phyloP scores from a whole-genome alignment of 768 basidiomycete genomes.

The Neoboletus magnificus region DNA sequence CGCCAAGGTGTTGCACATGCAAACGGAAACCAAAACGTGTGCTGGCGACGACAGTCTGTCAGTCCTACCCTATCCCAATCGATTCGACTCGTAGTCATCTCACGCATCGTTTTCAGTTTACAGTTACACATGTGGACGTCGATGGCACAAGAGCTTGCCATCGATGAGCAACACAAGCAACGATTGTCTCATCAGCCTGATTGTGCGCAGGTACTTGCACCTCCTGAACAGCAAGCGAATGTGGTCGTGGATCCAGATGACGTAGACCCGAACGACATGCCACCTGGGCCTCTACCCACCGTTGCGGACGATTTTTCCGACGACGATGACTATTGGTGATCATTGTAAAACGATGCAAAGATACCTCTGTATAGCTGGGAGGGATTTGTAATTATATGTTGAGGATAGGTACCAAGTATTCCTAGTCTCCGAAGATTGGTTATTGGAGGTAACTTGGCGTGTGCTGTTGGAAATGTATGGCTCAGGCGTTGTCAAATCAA shows the following conservation, averaged over 20 bases:
- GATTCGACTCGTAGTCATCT: not conserved
- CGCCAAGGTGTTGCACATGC: constrained; percentile 34
- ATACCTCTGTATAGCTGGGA: not conserved
- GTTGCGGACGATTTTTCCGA: constrained; percentile 24
- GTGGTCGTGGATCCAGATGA: constrained; percentile 13
- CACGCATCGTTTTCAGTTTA: constrained; percentile 27
- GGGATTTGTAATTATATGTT: too few species aligned
- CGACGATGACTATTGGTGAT: constrained; percentile 30
- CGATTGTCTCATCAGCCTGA: constrained; percentile 14
- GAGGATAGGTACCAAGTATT: too few species aligned
- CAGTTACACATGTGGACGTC: constrained; percentile 44
- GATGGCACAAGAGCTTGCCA: constrained; percentile 44
- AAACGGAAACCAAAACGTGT: constrained; percentile 38
- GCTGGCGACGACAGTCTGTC: constrained; percentile 54
- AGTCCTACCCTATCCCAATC: constrained; percentile 11
- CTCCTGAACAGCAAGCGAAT: not conserved
- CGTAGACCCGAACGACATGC: constrained; percentile 10
- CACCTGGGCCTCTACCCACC: constrained; percentile 5
- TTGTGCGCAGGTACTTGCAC: constrained; percentile 12
- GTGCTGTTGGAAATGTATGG: too few species aligned
- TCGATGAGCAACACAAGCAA: constrained; percentile 42
- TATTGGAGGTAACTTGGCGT: too few species aligned
- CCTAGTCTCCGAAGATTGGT: too few species aligned
- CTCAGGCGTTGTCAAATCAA: too few species aligned
- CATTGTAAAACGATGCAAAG: not conserved